phyloP scores from a whole-genome alignment of 2,329 filamentous ascomycete genomes.

The Ciborinia camelliae region DNA sequence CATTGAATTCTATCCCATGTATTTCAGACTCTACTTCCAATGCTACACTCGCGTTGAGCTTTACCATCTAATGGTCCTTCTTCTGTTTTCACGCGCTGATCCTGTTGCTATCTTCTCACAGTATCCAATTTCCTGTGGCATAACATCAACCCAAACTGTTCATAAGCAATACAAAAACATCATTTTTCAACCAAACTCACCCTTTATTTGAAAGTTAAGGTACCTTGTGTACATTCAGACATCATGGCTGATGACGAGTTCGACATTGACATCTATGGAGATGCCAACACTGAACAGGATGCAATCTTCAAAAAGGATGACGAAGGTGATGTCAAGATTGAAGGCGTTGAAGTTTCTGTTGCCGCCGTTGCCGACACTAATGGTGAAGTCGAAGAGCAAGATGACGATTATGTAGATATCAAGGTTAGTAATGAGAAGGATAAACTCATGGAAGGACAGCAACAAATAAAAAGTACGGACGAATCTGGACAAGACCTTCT shows the following conservation, averaged over 20 bases:
- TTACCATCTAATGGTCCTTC: constrained; percentile 12
- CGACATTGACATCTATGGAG: constrained; percentile 70
- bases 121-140: constrained; percentile 33
- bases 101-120: constrained; percentile 32
- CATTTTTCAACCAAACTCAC: constrained; percentile 17
- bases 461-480: constrained; percentile 44
- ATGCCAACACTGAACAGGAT: constrained; percentile 49
- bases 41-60: constrained; percentile 23
- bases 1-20: constrained; percentile 38
- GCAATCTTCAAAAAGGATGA: constrained; percentile 39
- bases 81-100: constrained; percentile 38
- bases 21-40: constrained; percentile 29
- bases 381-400: constrained; percentile 38
- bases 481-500: constrained; percentile 38
- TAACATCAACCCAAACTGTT: constrained; percentile 27
- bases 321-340: constrained; percentile 40
- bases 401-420: constrained; percentile 43
- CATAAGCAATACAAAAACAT: constrained; percentile 33
- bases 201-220: constrained; percentile 8
- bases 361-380: constrained; percentile 28
- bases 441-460: constrained; percentile 37
- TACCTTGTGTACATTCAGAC: constrained; percentile 15
- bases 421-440: constrained; percentile 41
- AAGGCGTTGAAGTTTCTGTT: constrained; percentile 34
- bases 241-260: constrained; percentile 67